Percentiles rank a stretch among this genome's conserved stretches.
These are phyloP conservation scores for Trichoderma brevicompactum DNA, from an alignment of 2,329 filamentous ascomycete species.

Conservation along the genomic window DNA sequence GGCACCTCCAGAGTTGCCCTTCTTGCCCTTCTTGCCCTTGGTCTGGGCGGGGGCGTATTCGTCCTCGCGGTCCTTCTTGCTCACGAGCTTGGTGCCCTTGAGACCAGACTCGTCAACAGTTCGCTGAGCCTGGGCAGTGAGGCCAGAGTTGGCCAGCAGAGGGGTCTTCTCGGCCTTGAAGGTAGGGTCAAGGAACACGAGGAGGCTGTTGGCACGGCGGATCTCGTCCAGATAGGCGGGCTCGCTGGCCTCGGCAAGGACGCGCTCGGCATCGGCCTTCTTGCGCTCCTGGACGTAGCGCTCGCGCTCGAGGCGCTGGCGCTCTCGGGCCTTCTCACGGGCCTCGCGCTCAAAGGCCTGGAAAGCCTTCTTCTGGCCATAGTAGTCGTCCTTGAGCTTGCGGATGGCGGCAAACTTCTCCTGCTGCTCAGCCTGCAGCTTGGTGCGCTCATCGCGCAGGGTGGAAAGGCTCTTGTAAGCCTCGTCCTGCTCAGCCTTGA, in stretches of 20 bases:
- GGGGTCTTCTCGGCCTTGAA: constrained; percentile 68
- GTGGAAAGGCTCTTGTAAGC: constrained; percentile 85
- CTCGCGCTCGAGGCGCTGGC: constrained; percentile 79
- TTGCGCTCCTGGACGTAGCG: constrained; percentile 71
- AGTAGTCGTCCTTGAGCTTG: constrained; percentile 89
- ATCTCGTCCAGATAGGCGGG: constrained; percentile 94
- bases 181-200: constrained; percentile 87
- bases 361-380: constrained; percentile 78
- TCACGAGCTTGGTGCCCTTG: constrained; percentile 81
- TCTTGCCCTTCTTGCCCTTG: constrained; percentile 86
- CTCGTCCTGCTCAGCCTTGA: constrained; percentile 91
- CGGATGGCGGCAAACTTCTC: constrained; percentile 81
- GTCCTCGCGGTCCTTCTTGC: constrained; percentile 87
- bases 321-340: constrained; percentile 75
- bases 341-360: constrained; percentile 83
- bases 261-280: constrained; percentile 74
- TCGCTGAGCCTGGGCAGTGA: constrained; percentile 77
- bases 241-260: constrained; percentile 80
- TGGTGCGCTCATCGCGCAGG: constrained; percentile 83
- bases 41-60: constrained; percentile 82
- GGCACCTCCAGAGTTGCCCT: constrained; percentile 49
- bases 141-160: constrained; percentile 68
- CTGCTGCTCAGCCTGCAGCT: constrained; percentile 83
- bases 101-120: constrained; percentile 83
- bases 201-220: constrained; percentile 80